Percentiles rank a stretch among this genome's conserved stretches.
Evolutionary conservation across 2,329 filamentous ascomycete species (phyloP).

Genomic region (Botrytis tulipae): DNA sequence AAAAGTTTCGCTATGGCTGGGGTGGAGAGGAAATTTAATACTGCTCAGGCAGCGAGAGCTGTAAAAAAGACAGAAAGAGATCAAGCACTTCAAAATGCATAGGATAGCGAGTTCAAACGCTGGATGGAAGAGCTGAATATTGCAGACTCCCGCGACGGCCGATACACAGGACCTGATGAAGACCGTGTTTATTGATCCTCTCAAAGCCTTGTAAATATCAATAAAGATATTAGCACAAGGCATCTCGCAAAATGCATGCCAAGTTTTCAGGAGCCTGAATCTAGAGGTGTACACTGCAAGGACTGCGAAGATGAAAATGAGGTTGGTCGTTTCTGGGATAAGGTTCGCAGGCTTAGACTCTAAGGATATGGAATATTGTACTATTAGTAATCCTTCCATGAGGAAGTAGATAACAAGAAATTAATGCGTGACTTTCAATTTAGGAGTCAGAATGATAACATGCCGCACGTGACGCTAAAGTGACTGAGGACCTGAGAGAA

Average conservation of each 20-base stretch:
- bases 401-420: neutral
- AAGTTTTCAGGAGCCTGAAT: rapidly evolving
- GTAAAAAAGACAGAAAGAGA: neutral
- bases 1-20: neutral
- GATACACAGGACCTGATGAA: neutral
- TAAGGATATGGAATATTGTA: neutral
- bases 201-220: neutral
- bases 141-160: neutral
- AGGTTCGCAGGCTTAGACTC: neutral
- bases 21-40: neutral
- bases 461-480: neutral
- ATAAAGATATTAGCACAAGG: rapidly evolving
- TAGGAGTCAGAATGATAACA: neutral
- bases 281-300: neutral
- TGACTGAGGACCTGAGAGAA: neutral
- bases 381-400: neutral
- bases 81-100: neutral
- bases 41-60: neutral
- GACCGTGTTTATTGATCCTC: neutral
- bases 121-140: neutral
- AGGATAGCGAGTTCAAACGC: neutral
- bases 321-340: too few relatives aligned
- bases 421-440: neutral
- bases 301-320: neutral
- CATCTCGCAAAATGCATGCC: neutral